Evolutionary conservation across 176 grass and related monocot genomes (phyloP).

Genomic region (Eleusine indica): DNA sequence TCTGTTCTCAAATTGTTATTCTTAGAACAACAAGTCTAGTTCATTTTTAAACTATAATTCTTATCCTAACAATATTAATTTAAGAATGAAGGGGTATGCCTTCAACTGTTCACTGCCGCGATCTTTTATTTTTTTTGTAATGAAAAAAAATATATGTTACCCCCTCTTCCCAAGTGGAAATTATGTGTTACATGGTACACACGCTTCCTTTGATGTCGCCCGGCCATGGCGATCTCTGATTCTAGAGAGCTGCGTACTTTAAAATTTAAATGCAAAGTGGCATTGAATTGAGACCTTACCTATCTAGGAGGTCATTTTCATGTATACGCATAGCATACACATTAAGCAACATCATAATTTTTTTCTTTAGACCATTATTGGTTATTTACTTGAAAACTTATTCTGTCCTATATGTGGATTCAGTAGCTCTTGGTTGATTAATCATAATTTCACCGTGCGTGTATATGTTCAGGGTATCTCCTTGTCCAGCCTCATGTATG

Average conservation of each 20-base stretch:
- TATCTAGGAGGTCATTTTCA: no score
- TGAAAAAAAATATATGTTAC: neutral
- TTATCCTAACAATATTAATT: no score
- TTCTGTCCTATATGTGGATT: neutral
- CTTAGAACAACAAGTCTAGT: no score
- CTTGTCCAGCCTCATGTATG: constrained; percentile 86
- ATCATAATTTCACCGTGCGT: neutral
- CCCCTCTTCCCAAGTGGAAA: neutral
- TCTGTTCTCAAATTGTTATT: no score
- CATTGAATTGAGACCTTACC: no score
- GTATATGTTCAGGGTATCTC: constrained; percentile 54
- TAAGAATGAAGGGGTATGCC: no score
- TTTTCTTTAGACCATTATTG: neutral
- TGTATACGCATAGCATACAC: no score
- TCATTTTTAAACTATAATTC: no score
- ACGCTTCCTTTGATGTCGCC: no score
- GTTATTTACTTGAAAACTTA: neutral
- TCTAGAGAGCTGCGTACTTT: neutral
- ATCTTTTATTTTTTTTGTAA: neutral
- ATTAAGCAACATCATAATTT: no score
- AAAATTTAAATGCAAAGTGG: no score
- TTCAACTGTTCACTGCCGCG: neutral
- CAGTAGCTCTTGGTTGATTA: constrained; percentile 14
- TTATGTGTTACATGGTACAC: neutral
- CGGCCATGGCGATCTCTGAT: no score